These are phyloP conservation scores for Pseudogymnoascus destructans DNA, from an alignment of 2,329 filamentous ascomycete species.

Conservation along the genomic window DNA sequence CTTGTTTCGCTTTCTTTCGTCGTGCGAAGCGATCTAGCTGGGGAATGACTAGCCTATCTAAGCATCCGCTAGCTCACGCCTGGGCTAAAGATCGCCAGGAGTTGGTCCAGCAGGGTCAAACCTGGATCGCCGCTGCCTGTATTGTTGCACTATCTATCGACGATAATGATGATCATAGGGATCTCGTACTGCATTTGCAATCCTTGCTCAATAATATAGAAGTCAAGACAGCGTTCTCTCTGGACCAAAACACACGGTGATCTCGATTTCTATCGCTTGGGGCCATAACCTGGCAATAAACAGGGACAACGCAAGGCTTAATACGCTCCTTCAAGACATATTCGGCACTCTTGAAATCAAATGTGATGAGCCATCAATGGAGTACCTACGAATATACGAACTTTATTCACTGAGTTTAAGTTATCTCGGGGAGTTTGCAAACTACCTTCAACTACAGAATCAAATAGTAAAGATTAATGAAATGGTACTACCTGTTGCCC, in stretches of 20 bases:
- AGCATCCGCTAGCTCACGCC: conserved; percentile 28
- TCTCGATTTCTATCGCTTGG: conserved; percentile 13
- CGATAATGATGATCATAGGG: conserved; percentile 11
- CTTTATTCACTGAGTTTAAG: conserved; percentile 13
- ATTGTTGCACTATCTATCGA: conserved; percentile 14
- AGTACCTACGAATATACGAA: conserved; percentile 15
- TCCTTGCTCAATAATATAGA: conserved; percentile 14
- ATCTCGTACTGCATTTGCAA: conserved; percentile 11
- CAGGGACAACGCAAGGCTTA: conserved; percentile 14
- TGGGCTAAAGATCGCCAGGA: conserved; percentile 26
- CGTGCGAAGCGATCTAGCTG: conserved; percentile 10
- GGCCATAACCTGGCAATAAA: conserved; percentile 11
- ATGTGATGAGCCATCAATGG: conserved; percentile 11
- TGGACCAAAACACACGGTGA: conserved; percentile 9
- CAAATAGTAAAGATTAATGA: conserved; percentile 2
- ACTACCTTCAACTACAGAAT: background rate
- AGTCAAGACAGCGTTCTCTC: conserved; percentile 8
- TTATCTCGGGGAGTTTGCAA: conserved; percentile 2
- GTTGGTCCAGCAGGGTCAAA: background rate
- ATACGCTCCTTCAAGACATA: conserved; percentile 12
- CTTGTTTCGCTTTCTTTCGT: conserved; percentile 25
- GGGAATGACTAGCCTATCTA: conserved; percentile 19
- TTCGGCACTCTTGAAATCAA: conserved; percentile 13
- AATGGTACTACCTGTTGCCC: background rate
- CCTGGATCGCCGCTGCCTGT: conserved; percentile 15